These are phyloP conservation scores for Plantago major DNA, from an alignment of 257 asterid species.

Conservation along the genomic window DNA sequence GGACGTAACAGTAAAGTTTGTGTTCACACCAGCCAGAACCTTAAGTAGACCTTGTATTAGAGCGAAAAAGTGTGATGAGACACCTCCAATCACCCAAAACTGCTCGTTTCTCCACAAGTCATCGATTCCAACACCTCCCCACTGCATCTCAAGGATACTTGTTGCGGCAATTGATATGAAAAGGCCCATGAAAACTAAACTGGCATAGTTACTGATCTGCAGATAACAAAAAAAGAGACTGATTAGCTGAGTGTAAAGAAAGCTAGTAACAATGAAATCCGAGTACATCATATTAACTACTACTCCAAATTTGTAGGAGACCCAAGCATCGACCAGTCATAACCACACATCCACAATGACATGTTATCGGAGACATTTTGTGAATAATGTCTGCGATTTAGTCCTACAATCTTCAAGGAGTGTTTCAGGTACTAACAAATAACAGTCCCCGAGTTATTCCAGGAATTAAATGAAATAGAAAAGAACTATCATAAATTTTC, in stretches of 20 bases:
- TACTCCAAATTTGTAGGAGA: neutral
- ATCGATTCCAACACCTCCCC: slow-evolving; percentile 90
- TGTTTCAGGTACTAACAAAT: no score
- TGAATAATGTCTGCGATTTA: no score
- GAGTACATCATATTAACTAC: neutral
- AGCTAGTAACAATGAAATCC: neutral
- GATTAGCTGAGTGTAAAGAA: neutral
- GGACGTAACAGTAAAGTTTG: slow-evolving; percentile 92
- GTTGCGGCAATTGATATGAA: slow-evolving; percentile 83
- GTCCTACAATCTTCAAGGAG: no score
- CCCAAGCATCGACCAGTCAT: no score
- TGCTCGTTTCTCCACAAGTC: slow-evolving; percentile 98
- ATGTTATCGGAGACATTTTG: no score
- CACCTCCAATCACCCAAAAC: slow-evolving; percentile 98
- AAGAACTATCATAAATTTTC: no score
- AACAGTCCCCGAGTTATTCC: no score
- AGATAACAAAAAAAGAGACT: slow-evolving; percentile 3
- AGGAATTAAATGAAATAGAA: no score
- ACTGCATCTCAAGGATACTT: slow-evolving; percentile 78
- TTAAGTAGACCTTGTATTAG: slow-evolving; percentile 92
- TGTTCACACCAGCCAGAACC: slow-evolving; percentile 83
- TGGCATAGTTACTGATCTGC: slow-evolving; percentile 95
- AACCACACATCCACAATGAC: no score
- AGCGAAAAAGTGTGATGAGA: slow-evolving; percentile 83
- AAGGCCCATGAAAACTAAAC: slow-evolving; percentile 69